Evolutionary conservation across 108 stramenopile species (phyloP), one percentile per base, ranked within the genome.

Genomic region (Cyclotella distinguenda): DNA sequence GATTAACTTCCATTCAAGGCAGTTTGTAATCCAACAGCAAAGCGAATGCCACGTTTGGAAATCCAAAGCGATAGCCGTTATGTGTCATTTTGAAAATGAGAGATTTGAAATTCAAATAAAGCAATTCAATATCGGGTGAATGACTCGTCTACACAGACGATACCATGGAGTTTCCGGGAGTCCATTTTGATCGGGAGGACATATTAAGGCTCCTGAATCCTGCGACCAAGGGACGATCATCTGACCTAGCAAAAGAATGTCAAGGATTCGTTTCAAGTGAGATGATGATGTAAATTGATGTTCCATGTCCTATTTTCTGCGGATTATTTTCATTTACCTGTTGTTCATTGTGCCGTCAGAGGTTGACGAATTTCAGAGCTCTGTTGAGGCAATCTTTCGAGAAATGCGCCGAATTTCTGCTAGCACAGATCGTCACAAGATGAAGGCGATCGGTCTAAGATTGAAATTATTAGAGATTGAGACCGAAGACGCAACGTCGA

Each of bases 181-280:
- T 61, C 4, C 45, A 46, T 30, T 61, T 70, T 45, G 69, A 70
- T 42, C 48, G 45, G 18, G 52, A 61, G 10, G 43, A 38, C 38
- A 42, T 45, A 21, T 18, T 70, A 31, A 46, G 60, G 25, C 6
- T 70, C 10, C 49, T 70, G 1, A 12, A 70, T 54, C 60, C 46
- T 23, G 60, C 31, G 1, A 50, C 49, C 6, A n/a, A 27, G 28
- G 50, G 39, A 12, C 32, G 60, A 38, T 70, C 69, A 34, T 35
- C 51, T 22, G 26, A 22, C 34, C 31, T 60, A 18, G 57, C 31
- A 19, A 21, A 52, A 6, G 69, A 70, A 10, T 54, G 69, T 43
- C 23, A 60, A 43, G 38, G 15, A 54, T 70, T 70, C 23, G 47
- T 70, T 31, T 70, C 52, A 11, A 70, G 69, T 70, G 33, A 43